phyloP scores from a whole-genome alignment of 2,329 filamentous ascomycete species.

The Calonectria pseudoreteaudii region DNA sequence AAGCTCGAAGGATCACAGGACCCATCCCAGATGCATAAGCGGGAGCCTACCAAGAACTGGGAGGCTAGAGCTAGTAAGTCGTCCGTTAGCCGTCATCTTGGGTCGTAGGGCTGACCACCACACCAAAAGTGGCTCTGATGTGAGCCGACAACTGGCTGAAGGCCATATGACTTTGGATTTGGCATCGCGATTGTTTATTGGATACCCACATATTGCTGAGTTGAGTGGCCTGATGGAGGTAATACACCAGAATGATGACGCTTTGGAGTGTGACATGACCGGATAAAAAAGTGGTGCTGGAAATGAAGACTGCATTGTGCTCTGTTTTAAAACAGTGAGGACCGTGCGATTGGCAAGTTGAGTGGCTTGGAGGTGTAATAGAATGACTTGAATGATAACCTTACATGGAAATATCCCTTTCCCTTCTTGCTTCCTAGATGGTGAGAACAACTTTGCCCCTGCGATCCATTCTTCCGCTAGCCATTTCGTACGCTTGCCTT shows the following conservation, averaged over 20 bases:
- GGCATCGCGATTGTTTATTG: not conserved
- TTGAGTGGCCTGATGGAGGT: not conserved
- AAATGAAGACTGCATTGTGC: not conserved
- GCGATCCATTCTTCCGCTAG: slow-evolving; percentile 14
- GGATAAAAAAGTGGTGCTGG: not conserved
- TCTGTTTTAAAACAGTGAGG: not conserved
- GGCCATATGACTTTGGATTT: not conserved
- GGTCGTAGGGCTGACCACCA: not conserved
- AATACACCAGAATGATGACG: not conserved
- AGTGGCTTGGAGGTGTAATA: not conserved
- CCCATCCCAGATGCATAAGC: slow-evolving; percentile 33
- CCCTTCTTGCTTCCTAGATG: not conserved
- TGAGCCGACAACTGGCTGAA: slow-evolving; percentile 1
- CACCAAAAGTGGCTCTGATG: slow-evolving; percentile 35
- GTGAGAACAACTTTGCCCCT: slow-evolving; percentile 22
- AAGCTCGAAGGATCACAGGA: slow-evolving; percentile 37
- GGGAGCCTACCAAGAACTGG: slow-evolving; percentile 40
- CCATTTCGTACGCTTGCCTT: slow-evolving; percentile 10
- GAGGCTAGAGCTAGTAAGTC: slow-evolving; percentile 41
- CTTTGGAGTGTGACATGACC: not conserved
- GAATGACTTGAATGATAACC: not conserved
- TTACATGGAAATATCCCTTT: not conserved
- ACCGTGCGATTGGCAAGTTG: not conserved
- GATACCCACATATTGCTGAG: not conserved
- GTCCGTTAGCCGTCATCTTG: not conserved